Evolutionary conservation across 1,284 basidiomycete genomes (phyloP).

Genomic region (Salmacisia buchloeana): DNA sequence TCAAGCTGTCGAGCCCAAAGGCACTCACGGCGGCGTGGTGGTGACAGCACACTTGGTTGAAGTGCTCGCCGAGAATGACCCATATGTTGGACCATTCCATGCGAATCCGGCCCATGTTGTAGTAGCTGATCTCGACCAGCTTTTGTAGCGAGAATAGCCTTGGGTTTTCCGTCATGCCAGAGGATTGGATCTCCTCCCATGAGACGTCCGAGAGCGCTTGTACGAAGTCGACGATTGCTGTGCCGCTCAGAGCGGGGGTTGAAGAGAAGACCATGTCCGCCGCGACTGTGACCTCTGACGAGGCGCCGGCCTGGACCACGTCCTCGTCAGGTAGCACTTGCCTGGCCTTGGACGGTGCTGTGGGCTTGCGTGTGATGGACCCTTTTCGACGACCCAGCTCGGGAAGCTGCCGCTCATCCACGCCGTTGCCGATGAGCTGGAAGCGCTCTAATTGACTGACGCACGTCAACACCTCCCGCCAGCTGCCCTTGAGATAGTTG

Average conservation of each 20-base stretch:
- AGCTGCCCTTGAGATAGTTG: constrained; percentile 48
- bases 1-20: constrained; percentile 94
- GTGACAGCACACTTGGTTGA: constrained; percentile 98
- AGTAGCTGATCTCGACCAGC: constrained; percentile 98
- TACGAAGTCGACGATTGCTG: constrained; percentile 96
- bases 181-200: constrained; percentile 99
- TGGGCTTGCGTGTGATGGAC: constrained; percentile 11
- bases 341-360: constrained; percentile 14
- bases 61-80: constrained; percentile 96
- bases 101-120: constrained; percentile 98
- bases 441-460: constrained; percentile 50
- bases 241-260: constrained; percentile 86
- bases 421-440: constrained; percentile 49
- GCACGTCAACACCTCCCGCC: constrained; percentile 49
- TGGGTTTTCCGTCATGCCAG: constrained; percentile 78
- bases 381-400: constrained; percentile 69
- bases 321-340: constrained; percentile 71
- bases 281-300: constrained; percentile 95
- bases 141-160: constrained; percentile 97
- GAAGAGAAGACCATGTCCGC: constrained; percentile 99
- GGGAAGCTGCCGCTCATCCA: constrained; percentile 62
- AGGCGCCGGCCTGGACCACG: constrained; percentile 90
- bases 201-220: constrained; percentile 93
- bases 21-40: constrained; percentile 94
- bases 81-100: constrained; percentile 98